Evolutionary conservation across 805 yeast genomes (phyloP), one percentile per base, ranked within the genome.

Genomic region (Ogataea nonfermentans): DNA sequence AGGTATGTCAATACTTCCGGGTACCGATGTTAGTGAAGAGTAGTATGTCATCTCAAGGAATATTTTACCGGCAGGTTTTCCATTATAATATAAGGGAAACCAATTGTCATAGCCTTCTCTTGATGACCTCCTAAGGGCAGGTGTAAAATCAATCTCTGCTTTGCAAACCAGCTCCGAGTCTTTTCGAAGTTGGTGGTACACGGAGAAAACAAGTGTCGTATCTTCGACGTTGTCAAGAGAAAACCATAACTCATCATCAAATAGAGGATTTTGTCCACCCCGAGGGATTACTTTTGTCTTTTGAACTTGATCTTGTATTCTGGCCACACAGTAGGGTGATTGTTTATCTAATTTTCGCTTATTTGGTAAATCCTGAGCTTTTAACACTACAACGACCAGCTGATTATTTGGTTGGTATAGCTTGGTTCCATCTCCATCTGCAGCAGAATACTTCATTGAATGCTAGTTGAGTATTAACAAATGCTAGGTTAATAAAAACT

Each of bases 191-290:
- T 88, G 95, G 59, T 91, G 95, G 48, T 89, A 76, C 1, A 89
- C 79, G 26, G 85, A 86, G 2, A 93, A 67, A 45, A 78, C 78
- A 65, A 93, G 60, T 0, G 70, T 44, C 2, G 88, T 83, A 35
- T 73, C 78, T 19, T 81, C 70, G 25, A 81, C 84, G 6, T 84
- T 73, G 1, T 79, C 71, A 17, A 87, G 67, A 26, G 74, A 74
- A 55, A 84, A 86, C 49, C 86, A 67, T 41, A 84, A 68, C 47
- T 85, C 88, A 44, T 79, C 79, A 44, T 86, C 81, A 87, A 97
- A 93, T 14, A 70, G 76, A 1, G 99, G 99, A 4, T 86, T 84
- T 58, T 93, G 99, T 2, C 99, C 99, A 1, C 96, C 99, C 49
- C 98, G 67, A 37, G 77, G 74, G 43, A 85, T 79, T 0, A 87